Evolutionary conservation across 2,329 filamentous ascomycete species (phyloP), one percentile per base, ranked within the genome.

Genomic region (Cephalotrichum gorgonifer): DNA sequence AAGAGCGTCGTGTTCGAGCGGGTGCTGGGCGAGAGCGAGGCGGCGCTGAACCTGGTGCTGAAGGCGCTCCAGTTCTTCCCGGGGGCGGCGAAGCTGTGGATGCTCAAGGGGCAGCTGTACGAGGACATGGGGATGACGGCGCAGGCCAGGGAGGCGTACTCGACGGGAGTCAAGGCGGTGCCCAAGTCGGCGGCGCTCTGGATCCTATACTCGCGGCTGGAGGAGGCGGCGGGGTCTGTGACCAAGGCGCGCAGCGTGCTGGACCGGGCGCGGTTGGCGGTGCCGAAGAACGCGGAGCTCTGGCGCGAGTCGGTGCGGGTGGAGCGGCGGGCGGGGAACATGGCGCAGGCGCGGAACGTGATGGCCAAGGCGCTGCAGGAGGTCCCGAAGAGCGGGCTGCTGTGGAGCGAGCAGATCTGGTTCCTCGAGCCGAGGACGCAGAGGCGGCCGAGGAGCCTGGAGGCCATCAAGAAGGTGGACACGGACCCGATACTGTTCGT

Each of bases 71-170:
- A 90, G 55, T 76, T 88, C 9, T 98, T 95, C 70, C 91, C 93
- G 1, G 79, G 82, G 42, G 81, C 85, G 12, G 77, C 88, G 47
- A 97, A 97, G 67, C 75, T 98, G 23, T 96, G 91, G 85, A 96
- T 97, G 86, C 87, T 95, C 72, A 98, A 98, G 68, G 93, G 94
- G 0, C 93, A 98, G 62, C 93, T 97, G 54, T 98, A 98, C 72
- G 86, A 96, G 61, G 78, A 83, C 41, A 76, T 89, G 43, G 83
- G 79, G 57, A 89, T 88, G 68, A 70, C 85, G 14, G 83, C 85
- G 0, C 86, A 93, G 65, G 93, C 93, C 3, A 81, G 93, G 43
- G 89, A 97, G 63, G 89, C 91, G 0, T 97, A 93, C 66, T 81
- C 79, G 51, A 85, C 87, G 4, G 93, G 93, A 31, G 94, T 91